Evolutionary conservation across 306 rosid genomes (phyloP), one percentile per base, ranked within the genome.

Genomic region (Crotalaria pallida): DNA sequence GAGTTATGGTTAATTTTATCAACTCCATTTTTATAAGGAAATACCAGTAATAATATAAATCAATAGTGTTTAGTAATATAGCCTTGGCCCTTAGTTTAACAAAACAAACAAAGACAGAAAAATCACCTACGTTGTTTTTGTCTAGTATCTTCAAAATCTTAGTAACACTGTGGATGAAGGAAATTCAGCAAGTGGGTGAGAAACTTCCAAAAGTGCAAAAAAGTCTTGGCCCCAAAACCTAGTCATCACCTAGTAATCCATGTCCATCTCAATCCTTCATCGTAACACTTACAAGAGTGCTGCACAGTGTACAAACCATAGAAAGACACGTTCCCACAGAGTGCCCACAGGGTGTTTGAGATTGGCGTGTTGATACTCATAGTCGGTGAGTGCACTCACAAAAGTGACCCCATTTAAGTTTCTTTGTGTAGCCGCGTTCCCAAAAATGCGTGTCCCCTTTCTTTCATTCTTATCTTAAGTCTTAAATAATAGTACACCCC

Each of bases 381-480:
- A 69, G 80, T 81, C 83, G 90, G 90, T 79, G 83, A 43, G 27
- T 47, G 49, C 19, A 49, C 19, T 36, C 29, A 49, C 19, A 38
- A 38, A 40, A 52, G 40, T 15, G 52, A 33, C 49, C 81, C 84
- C 73, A 56, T 71, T 12, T 33, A 10, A 21, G 19, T 74, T 58
- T 11, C 63, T 73, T 62, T 80, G 59, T 78, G 68, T 19, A 16
- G 61, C 63, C 81, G 81, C 78, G 84, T 76, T 69, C 43, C 33
- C 36, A 13, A 6, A 6, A 33, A 24, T 17, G 72, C 77, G 71
- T 61, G 77, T 71, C 75, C 41, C 56, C 65, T 74, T 73, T 78
- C 52, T 69, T 74, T 76, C 81, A 47, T 79, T 83, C 76, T 49
- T 65, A 31, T 84, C 81, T n/a, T n/a, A n/a, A n/a, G n/a, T n/a